A percentile compares a stretch with the other conserved stretches of the same genome.
Evolutionary conservation across 768 basidiomycete species (phyloP).

Genomic region (Russula virescens): DNA sequence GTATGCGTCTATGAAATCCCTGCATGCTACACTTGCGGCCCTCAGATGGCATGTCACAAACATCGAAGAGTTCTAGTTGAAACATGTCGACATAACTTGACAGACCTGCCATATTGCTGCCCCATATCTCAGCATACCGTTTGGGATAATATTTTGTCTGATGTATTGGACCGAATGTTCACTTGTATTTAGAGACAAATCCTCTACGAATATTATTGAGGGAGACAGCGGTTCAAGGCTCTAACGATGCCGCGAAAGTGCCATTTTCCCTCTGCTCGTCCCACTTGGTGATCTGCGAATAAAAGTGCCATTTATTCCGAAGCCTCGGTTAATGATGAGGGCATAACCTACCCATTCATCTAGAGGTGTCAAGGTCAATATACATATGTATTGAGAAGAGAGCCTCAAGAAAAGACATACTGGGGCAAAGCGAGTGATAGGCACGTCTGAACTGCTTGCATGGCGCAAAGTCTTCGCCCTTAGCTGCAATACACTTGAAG

Average conservation of each 20-base stretch:
- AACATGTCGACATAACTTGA: too few species aligned
- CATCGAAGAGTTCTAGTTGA: not conserved
- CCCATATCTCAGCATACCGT: too few species aligned
- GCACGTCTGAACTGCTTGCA: slow-evolving; percentile 98
- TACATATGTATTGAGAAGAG: slow-evolving; percentile 3
- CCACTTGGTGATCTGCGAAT: slow-evolving; percentile 69
- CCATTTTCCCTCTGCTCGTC: slow-evolving; percentile 94
- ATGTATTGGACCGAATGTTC: not conserved
- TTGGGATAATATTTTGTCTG: not conserved
- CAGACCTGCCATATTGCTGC: too few species aligned
- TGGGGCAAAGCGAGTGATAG: slow-evolving; percentile 95
- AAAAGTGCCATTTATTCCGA: not conserved
- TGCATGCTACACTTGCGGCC: too few species aligned
- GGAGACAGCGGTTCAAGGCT: slow-evolving; percentile 44
- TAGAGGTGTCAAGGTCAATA: slow-evolving; percentile 31
- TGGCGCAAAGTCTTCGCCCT: slow-evolving; percentile 96
- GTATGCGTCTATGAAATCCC: too few species aligned
- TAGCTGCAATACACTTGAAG: slow-evolving; percentile 95
- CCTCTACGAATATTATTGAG: slow-evolving; percentile 7
- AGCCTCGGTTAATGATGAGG: not conserved
- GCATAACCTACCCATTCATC: slow-evolving; percentile 79
- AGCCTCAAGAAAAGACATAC: slow-evolving; percentile 47
- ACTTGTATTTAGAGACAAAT: slow-evolving; percentile 1
- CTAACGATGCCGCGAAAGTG: slow-evolving; percentile 87
- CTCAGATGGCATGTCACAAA: not conserved